These are phyloP conservation scores for Aspergillaceae sp. DNA, from an alignment of 2,329 filamentous ascomycete genomes.

Conservation along the genomic window DNA sequence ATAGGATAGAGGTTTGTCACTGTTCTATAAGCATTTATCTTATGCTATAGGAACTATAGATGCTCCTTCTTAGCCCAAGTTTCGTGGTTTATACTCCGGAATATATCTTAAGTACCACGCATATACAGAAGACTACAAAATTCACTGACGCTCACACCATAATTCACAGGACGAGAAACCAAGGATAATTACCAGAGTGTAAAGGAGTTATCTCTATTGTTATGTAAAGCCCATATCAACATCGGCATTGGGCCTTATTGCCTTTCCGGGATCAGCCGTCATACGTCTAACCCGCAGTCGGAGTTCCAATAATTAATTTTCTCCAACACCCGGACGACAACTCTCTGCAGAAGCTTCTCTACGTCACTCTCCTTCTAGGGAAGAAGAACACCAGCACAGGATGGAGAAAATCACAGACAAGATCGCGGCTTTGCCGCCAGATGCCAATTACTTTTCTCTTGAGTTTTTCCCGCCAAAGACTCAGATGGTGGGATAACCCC, in stretches of 20 bases:
- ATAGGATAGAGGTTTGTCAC: no score
- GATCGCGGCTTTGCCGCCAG: slow-evolving; percentile 77
- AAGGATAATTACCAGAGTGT: neutral
- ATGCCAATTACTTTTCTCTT: slow-evolving; percentile 83
- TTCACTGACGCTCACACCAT: no score
- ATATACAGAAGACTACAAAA: no score
- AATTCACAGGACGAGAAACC: neutral
- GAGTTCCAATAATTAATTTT: neutral
- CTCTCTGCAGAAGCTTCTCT: neutral
- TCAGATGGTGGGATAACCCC: slow-evolving; percentile 54
- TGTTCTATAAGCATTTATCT: no score
- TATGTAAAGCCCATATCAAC: no score
- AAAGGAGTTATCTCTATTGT: neutral
- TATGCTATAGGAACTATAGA: no score
- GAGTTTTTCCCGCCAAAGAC: slow-evolving; percentile 99
- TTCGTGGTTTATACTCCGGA: no score
- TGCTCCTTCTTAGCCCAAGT: no score
- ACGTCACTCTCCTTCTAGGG: neutral
- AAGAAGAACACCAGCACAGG: slow-evolving; percentile 6
- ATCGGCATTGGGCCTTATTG: neutral
- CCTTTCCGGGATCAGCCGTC: neutral
- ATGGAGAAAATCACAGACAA: slow-evolving; percentile 94
- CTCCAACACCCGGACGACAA: neutral
- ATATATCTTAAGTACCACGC: no score
- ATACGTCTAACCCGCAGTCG: neutral